phyloP scores from a whole-genome alignment of 1,284 basidiomycete genomes.

The Tetrapyrgos nigripes region DNA sequence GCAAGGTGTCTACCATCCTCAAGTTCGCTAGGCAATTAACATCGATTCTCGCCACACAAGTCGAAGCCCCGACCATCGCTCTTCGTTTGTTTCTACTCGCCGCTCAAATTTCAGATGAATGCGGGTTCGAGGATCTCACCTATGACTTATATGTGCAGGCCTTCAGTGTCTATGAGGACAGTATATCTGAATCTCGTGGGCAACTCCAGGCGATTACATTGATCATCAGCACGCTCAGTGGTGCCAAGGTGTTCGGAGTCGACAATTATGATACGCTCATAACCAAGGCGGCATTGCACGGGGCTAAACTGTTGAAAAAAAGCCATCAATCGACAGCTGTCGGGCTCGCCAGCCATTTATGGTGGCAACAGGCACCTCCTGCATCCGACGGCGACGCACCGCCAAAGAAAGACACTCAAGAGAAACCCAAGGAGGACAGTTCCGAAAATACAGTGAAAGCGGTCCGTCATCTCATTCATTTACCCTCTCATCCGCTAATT shows the following conservation, averaged over 20 bases:
- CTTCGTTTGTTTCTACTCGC: slow-evolving; percentile 93
- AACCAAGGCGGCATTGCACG: slow-evolving; percentile 94
- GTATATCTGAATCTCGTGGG: slow-evolving; percentile 90
- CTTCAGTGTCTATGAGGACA: slow-evolving; percentile 95
- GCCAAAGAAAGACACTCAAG: slow-evolving; percentile 38
- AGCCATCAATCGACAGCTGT: slow-evolving; percentile 95
- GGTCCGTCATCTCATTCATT: slow-evolving; percentile 50
- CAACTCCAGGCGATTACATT: slow-evolving; percentile 94
- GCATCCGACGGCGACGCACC: slow-evolving; percentile 46
- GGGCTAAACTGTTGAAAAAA: slow-evolving; percentile 94
- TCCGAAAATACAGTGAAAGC: slow-evolving; percentile 58
- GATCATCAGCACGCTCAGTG: slow-evolving; percentile 88
- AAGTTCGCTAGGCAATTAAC: slow-evolving; percentile 93
- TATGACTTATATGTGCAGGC: slow-evolving; percentile 97
- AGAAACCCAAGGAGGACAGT: slow-evolving; percentile 51
- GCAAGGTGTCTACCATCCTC: slow-evolving; percentile 82
- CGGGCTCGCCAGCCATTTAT: slow-evolving; percentile 92
- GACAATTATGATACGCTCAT: slow-evolving; percentile 97
- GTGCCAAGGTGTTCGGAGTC: slow-evolving; percentile 83
- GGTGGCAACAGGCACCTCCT: slow-evolving; percentile 85
- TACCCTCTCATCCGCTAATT: background rate
- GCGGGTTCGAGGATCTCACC: slow-evolving; percentile 91
- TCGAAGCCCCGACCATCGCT: slow-evolving; percentile 89
- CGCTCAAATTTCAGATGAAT: slow-evolving; percentile 91
- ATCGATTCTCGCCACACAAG: slow-evolving; percentile 88